Base-by-base conservation (phyloP, 192 early-diverging fungal genomes). In the Backusella liffmaniae region DNA sequence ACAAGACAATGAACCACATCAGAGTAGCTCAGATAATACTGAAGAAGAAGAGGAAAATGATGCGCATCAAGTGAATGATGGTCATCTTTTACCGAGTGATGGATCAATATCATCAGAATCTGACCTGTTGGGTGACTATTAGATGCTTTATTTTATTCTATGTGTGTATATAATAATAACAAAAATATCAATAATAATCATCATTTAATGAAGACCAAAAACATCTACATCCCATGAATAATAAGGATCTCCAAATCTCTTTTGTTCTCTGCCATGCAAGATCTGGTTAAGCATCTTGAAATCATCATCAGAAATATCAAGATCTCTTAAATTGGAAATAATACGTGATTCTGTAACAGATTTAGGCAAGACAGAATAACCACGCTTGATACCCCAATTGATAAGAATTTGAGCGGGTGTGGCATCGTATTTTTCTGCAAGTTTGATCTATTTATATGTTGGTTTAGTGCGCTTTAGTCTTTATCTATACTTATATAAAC, bases 281-380 rank as follows among this genome's bases (percentile, higher is more conserved):
- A 73, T 39, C 5, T 36, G 15, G 36, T 73, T 73, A 3, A 73
- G n/a, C 23, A n/a, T 13, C 9, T 21, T 23, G 21, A 66, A 73
- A 26, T 73, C 72, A 36, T 73, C 51, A 62, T 73, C 72, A 4
- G 29, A 23, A 5, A 77, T 37, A 13, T 72, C 32, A 35, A 65
- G 23, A 35, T 72, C 42, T 12, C 51, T 49, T 16, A 73, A 69
- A 72, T 79, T 79, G 37, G 73, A 49, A 56, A 74, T 49, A 49
- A 79, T 79, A 10, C 77, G 77, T 26, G 74, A 73, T 23, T 82
- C 79, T 67, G 88, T 91, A 68, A 87, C 90, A 4, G 93, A 94
- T 84, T 95, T 95, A 72, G 95, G 94, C 77, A 96, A 90, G 5
- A 94, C 94, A 2, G 82, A 76, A 36, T 91, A 91, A 1, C 93